Base-by-base conservation (phyloP, 2,329 filamentous ascomycete genomes). In the Colletotrichum lentis region DNA sequence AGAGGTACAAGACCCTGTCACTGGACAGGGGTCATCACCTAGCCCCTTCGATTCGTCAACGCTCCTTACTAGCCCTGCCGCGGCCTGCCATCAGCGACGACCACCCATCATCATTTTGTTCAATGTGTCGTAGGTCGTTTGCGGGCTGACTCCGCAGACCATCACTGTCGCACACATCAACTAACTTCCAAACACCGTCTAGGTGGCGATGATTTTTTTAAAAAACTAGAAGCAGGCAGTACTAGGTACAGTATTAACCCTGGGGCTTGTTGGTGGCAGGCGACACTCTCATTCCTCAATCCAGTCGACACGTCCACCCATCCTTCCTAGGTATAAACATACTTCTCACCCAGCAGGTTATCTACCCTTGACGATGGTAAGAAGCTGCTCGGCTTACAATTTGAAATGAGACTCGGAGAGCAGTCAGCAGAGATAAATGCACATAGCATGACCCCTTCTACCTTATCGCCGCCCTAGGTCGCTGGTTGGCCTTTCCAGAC, bases 1-100 rank as follows among this genome's bases (percentile, higher is more conserved):
- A 50, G 65, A 68, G 55, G 57, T 53, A 46, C 53, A 20, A 62
- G 67, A 63, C 67, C 67, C 67, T 67, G 67, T 66, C 63, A 44
- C 53, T n/a, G 37, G 46, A 63, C 67, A 69, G 63, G 63, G 67
- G 62, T 69, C 63, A 58, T 67, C 63, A 54, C 20, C 49, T 54
- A 31, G 63, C 47, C 56, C 63, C 55, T 52, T 62, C 46, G 22
- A 67, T 69, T 55, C 63, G 62, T 65, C 44, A 65, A 63, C 52
- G 57, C 63, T 67, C 31, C 55, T 52, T 27, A 52, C 20, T 52
- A 52, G 49, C 27, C 49, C 49, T 27, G 41, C 55, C 49, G 64
- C 44, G 56, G 52, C 39, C 57, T 66, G 49, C 46, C 56, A 66
- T 55, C 55, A 58, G 46, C 46, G 57, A 41, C 46, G 43, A 65